phyloP scores from a whole-genome alignment of 1,284 basidiomycete species.

The Gymnopus androsaceus region DNA sequence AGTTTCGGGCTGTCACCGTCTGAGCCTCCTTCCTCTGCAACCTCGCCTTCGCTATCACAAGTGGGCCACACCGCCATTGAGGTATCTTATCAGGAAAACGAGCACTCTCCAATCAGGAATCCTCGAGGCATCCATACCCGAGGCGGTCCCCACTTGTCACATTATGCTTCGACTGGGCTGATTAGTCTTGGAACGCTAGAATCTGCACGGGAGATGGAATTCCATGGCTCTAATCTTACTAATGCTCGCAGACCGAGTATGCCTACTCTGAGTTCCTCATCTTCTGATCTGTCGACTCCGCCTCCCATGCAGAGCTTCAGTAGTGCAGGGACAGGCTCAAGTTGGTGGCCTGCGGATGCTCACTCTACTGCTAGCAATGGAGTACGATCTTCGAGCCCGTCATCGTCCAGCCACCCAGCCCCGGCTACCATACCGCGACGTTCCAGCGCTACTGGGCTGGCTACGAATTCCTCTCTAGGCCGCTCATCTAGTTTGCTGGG shows the following conservation, averaged over 20 bases:
- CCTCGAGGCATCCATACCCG: not conserved
- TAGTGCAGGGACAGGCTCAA: not conserved
- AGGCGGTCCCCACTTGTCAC: constrained; percentile 13
- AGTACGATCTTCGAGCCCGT: no score
- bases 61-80: constrained; percentile 9
- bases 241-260: constrained; percentile 31
- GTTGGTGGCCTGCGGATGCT: not conserved
- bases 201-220: constrained; percentile 3
- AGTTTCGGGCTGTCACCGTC: constrained; percentile 27
- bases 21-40: constrained; percentile 25
- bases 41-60: constrained; percentile 21
- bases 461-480: constrained; percentile 3
- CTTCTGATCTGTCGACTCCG: not conserved
- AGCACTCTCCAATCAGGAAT: constrained; percentile 16
- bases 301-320: not conserved
- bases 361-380: not conserved
- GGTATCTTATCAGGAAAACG: not conserved
- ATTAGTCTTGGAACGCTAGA: no score
- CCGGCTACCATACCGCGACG: not conserved
- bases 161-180: constrained; percentile 13
- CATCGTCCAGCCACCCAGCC: not conserved
- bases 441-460: not conserved
- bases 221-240: constrained; percentile 15
- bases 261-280: constrained; percentile 23
- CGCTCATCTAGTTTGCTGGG: constrained; percentile 10